These are phyloP conservation scores for Nadsonia commutata DNA, from an alignment of 1,139 yeast genomes.

Conservation along the genomic window DNA sequence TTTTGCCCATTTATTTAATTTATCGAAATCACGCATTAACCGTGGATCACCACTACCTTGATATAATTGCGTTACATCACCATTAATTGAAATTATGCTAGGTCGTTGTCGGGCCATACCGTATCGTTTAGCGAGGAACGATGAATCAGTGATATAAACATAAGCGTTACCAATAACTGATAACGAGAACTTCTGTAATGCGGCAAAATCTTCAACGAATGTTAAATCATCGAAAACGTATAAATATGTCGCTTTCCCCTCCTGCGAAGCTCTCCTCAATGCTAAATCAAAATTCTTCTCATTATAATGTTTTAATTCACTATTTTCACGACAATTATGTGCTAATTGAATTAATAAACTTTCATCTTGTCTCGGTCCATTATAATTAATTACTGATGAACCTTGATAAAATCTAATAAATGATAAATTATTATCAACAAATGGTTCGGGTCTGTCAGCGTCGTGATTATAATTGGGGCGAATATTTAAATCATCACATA, in stretches of 20 bases:
- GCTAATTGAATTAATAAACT: background rate
- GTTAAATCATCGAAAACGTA: background rate
- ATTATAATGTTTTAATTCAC: background rate
- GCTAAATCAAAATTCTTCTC: background rate
- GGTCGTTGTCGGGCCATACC: too few species aligned
- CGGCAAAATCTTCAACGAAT: background rate
- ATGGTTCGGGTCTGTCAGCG: too few species aligned
- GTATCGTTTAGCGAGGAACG: background rate
- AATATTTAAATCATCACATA: background rate
- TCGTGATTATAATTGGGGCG: too few species aligned
- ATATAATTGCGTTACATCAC: too few species aligned
- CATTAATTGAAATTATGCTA: too few species aligned
- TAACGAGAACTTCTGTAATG: background rate
- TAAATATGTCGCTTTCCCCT: background rate
- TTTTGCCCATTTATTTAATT: background rate
- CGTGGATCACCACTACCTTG: too few species aligned
- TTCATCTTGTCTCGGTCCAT: too few species aligned
- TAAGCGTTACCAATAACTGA: background rate
- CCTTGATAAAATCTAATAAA: too few species aligned
- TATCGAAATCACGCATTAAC: background rate
- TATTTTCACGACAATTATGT: background rate
- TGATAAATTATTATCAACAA: too few species aligned
- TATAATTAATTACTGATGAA: too few species aligned
- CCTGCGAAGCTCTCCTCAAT: background rate
- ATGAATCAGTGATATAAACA: background rate